Base-by-base conservation (phyloP, 2,329 filamentous ascomycete species). In the Rhexocercosporidium sp. region DNA sequence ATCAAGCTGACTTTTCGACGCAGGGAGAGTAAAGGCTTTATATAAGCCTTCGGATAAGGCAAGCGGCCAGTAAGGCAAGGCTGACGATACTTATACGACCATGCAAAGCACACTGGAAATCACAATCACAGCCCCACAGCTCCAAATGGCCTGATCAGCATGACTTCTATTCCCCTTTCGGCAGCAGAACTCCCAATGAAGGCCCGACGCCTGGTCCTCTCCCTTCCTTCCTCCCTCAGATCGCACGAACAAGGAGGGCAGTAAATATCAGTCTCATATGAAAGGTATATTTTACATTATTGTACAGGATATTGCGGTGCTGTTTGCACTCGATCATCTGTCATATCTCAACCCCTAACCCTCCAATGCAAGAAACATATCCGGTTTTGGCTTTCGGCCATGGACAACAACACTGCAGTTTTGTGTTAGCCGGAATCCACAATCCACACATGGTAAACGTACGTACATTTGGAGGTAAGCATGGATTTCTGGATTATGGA, bases 401-500 rank as follows among this genome's bases (percentile, higher is more conserved):
- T 59, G 22, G 56, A 59, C 22, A 44, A 59, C 31, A 46, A 59
- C 14, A 44, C 56, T 59, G 14, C 37, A 59, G 31, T 31, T 46
- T 59, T 59, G 2, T n/a, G 37, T 59, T 29, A 59, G 56, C 56
- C 20, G 37, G 25, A 25, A 59, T 27, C 18, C 51, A 54, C 46
- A 49, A 25, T 49, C 12, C 51, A 56, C 34, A 44, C 6, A 29
- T 12, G 3, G 12, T 3, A 44, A 46, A 29, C 37, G 22, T 46
- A 41, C 56, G 27, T 29, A 59, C 37, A 59, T 44, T 44, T 46
- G 37, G 37, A 59, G 56, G 46, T 59, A 59, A 44, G 56, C 56
- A 46, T 59, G 37, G 9, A 59, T 59, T 1, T 44, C 9, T 44
- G 56, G 56, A 44, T 59, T n/a, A n/a, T 20, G 20, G 22, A 59